Percentiles rank a stretch among this genome's conserved stretches.
These are phyloP conservation scores for Astraeus odoratus DNA, from an alignment of 768 basidiomycete genomes.

Conservation along the genomic window DNA sequence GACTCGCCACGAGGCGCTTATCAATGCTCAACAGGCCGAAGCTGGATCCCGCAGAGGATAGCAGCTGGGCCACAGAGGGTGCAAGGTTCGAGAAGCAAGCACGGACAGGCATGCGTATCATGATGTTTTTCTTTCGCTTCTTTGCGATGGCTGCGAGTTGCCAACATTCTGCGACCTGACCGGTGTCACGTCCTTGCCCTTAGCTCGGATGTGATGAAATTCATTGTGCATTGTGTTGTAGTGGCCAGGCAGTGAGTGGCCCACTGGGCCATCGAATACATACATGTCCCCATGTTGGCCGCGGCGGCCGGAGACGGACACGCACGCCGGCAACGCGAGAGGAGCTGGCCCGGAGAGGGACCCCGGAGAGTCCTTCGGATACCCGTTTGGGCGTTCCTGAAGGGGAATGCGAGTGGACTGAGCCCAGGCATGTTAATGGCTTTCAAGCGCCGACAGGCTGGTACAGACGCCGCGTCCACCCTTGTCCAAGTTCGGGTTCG, in stretches of 20 bases:
- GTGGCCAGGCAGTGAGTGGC: neutral
- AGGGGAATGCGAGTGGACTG: neutral
- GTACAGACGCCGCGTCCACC: constrained; percentile 19
- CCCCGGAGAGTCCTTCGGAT: constrained; percentile 21
- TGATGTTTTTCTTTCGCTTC: too few species aligned
- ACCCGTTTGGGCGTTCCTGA: constrained; percentile 5
- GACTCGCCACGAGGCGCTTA: constrained; percentile 1
- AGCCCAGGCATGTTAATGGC: neutral
- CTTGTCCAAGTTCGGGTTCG: neutral
- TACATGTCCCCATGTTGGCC: neutral
- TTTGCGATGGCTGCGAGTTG: neutral
- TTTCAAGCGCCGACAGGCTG: constrained; percentile 10
- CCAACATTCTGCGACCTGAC: neutral
- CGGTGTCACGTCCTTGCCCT: too few species aligned
- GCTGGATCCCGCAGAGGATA: neutral
- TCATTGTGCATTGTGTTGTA: neutral
- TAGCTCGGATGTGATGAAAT: too few species aligned
- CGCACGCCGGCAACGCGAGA: neutral
- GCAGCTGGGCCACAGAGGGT: neutral
- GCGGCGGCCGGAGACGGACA: constrained; percentile 9
- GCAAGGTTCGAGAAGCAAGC: neutral
- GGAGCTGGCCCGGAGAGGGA: neutral
- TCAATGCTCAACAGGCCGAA: neutral
- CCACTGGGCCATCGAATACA: neutral
- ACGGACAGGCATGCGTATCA: neutral